Evolutionary conservation across 305 asterid genomes (phyloP), one percentile per base, ranked within the genome.

Genomic region (Rubia balearica): DNA sequence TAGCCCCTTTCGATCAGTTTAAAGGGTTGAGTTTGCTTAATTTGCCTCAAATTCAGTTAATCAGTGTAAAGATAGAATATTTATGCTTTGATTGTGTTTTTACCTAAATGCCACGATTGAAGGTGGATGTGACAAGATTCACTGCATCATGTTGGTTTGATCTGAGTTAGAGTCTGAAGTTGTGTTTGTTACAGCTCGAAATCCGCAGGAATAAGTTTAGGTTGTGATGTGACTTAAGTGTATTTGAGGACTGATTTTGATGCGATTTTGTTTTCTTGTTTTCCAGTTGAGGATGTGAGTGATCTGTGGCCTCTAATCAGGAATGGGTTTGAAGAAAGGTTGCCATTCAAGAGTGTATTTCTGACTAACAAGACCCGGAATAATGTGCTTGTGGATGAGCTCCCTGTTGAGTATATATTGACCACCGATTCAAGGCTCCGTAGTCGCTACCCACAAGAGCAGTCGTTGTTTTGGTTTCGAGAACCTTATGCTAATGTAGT

Each of bases 371-470:
- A 95, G 84, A 90, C 99, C 68, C 98, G 94, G 22, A 91, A 95
- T 86, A 79, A 89, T 19, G 96, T 91, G 73, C 83, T 80, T 68
- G 96, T 95, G 57, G 97, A 88, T 60, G 92, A 88, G 78, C 77
- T 95, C 61, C 97, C 92, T 67, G 97, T 90, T 22, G 97, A 92
- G 72, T 95, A 80, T 79, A 89, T 95, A 82, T 77, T 95, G 86
- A 91, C 99, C 43, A 95, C 99, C 19, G 99, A 95, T 86, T 85
- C 99, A 77, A 87, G 99, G 79, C 87, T 91, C 27, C 96, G 96
- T 60, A 91, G 98, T 81, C 89, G 96, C 75, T 95, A 80, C 83
- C 96, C 96, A 16, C 97, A 91, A 83, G 99, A 91, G 86, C 97
- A 87, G 76, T 80, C 87, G 49, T 81, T 95, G 76, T 95, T 95